A percentile compares a stretch with the other conserved stretches of the same genome.
Conservation (phyloP, 805 yeast species). For the Ogataea haglerorum region DNA sequence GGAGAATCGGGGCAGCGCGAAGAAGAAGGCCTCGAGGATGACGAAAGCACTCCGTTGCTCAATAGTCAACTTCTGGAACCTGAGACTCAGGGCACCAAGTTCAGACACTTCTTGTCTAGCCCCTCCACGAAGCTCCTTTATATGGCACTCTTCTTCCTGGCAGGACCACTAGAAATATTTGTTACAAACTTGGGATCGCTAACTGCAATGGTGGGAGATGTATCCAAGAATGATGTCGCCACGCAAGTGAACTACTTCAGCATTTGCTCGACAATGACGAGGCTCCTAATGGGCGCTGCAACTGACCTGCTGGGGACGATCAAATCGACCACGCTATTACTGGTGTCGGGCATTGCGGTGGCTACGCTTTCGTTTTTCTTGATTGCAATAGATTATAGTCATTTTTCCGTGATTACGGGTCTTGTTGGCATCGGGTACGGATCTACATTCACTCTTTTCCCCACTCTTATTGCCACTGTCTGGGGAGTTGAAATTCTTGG, state of each 20-base stretch:
- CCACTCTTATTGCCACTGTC: slow-evolving; percentile 68
- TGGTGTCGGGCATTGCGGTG: slow-evolving; percentile 7
- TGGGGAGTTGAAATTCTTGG: slow-evolving; percentile 89
- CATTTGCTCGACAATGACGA: slow-evolving; percentile 30
- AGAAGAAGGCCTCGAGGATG: slow-evolving; percentile 2
- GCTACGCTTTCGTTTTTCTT: slow-evolving; percentile 12
- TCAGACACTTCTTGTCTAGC: slow-evolving; percentile 41
- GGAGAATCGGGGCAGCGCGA: slow-evolving; percentile 19
- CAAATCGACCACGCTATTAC: slow-evolving; percentile 6
- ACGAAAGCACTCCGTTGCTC: slow-evolving; percentile 36
- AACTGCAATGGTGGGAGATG: slow-evolving; percentile 38
- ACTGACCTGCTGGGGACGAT: slow-evolving; percentile 13
- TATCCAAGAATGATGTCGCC: slow-evolving; percentile 11
- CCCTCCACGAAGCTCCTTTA: slow-evolving; percentile 61
- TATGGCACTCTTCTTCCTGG: slow-evolving; percentile 55
- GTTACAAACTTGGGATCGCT: slow-evolving; percentile 77
- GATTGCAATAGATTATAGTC: slow-evolving; percentile 10
- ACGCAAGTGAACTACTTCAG: slow-evolving; percentile 19
- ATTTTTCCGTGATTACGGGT: slow-evolving; percentile 12
- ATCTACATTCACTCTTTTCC: slow-evolving; percentile 74
- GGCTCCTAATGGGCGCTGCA: slow-evolving; percentile 21
- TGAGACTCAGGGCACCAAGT: slow-evolving; percentile 27
- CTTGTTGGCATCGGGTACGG: slow-evolving; percentile 74
- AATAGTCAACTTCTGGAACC: slow-evolving; percentile 26
- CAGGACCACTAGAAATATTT: slow-evolving; percentile 85